A percentile compares a stretch with the other conserved stretches of the same genome.
phyloP scores from a whole-genome alignment of 441 rosid genomes.

The Bruguiera hainesii region DNA sequence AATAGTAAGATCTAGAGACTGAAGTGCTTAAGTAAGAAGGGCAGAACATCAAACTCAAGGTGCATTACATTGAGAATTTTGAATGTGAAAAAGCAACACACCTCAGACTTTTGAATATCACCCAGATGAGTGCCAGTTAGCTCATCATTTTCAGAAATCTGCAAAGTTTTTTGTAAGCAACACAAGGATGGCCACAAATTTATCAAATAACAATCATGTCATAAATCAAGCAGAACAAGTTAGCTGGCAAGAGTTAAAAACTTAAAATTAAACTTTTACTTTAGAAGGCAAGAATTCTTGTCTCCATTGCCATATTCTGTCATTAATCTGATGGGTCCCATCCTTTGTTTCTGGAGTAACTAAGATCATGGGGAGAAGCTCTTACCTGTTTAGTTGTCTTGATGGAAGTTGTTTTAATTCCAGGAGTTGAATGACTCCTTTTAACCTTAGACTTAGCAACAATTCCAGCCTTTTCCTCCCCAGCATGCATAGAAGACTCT shows the following conservation, averaged over 20 bases:
- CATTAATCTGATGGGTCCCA: conserved; percentile 33
- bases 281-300: conserved; percentile 53
- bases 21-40: neutral
- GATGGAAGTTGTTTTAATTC: conserved; percentile 36
- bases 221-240: neutral
- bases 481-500: conserved; percentile 70
- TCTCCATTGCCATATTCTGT: conserved; percentile 52
- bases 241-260: conserved; percentile 10
- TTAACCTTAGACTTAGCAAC: conserved; percentile 47
- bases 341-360: conserved; percentile 45
- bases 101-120: conserved; percentile 56
- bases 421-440: conserved; percentile 42
- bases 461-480: conserved; percentile 49
- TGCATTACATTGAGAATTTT: conserved; percentile 3
- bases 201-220: conserved; percentile 13
- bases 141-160: conserved; percentile 57
- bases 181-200: conserved; percentile 30
- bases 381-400: conserved; percentile 44
- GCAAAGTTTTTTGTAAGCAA: conserved; percentile 31
- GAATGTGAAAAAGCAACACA: conserved; percentile 26
- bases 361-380: conserved; percentile 26
- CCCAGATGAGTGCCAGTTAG: conserved; percentile 34
- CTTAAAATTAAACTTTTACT: conserved; percentile 39
- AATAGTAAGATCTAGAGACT: conserved; percentile 8
- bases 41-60: neutral